phyloP scores from a whole-genome alignment of 2,329 filamentous ascomycete species.

The Didymella glomerata region DNA sequence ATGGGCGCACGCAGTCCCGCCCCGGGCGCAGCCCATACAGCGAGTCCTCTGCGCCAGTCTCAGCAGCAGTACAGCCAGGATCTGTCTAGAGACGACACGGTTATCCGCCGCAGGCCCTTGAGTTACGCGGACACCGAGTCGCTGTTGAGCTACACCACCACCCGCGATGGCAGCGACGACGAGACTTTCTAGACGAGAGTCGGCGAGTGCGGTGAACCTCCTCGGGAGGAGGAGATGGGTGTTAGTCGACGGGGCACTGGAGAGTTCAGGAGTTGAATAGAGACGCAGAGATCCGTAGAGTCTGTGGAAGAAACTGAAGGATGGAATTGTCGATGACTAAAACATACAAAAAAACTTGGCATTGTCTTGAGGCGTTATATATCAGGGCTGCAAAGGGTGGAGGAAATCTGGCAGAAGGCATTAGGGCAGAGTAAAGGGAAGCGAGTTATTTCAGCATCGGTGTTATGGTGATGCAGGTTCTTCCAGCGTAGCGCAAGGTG shows the following conservation, averaged over 20 bases:
- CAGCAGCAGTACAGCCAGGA: conserved; percentile 6
- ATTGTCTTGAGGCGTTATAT: too few species aligned
- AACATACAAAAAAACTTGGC: background rate
- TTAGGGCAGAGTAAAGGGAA: too few species aligned
- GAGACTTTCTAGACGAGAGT: conserved; percentile 17
- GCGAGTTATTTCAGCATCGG: background rate
- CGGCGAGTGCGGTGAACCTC: too few species aligned
- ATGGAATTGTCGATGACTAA: background rate
- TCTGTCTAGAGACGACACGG: conserved; percentile 34
- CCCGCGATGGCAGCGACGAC: conserved; percentile 29
- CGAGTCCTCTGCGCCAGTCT: conserved; percentile 39
- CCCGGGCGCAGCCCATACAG: conserved; percentile 11
- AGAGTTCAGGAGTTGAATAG: background rate
- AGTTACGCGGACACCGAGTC: conserved; percentile 11
- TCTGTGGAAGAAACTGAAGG: too few species aligned
- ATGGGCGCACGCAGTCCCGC: conserved; percentile 61
- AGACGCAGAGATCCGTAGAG: background rate
- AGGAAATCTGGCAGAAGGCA: too few species aligned
- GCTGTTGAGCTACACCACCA: conserved; percentile 30
- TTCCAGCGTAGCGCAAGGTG: background rate
- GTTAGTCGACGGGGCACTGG: background rate
- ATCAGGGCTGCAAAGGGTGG: too few species aligned
- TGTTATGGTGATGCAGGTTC: background rate
- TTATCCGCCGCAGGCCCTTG: conserved; percentile 48
- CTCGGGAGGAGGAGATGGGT: background rate